phyloP scores from a whole-genome alignment of 2,329 filamentous ascomycete genomes.

The Fusarium sororula region DNA sequence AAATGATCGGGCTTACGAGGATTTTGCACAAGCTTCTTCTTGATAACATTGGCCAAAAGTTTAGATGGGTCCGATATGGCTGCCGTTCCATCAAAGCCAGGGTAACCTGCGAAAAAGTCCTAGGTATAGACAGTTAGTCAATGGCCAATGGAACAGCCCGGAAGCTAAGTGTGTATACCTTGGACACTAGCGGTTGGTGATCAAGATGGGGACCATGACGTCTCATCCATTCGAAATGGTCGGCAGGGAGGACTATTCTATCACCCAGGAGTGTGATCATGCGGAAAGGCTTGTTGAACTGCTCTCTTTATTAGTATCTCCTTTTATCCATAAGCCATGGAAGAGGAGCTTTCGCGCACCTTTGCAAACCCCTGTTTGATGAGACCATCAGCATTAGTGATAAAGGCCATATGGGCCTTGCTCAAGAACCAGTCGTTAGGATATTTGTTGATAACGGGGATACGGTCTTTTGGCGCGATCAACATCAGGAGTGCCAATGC shows the following conservation, averaged over 20 bases:
- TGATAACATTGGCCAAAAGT: not conserved
- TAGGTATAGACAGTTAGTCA: not conserved
- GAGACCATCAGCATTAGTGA: not conserved
- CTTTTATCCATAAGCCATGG: fast-evolving
- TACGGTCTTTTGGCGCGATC: not conserved
- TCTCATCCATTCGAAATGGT: not conserved
- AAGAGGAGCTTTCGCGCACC: not conserved
- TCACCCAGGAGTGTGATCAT: not conserved
- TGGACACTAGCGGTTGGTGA: not conserved
- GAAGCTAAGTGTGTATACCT: fast-evolving
- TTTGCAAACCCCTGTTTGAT: not conserved
- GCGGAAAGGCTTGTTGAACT: not conserved
- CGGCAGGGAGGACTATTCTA: not conserved
- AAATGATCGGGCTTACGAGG: not conserved
- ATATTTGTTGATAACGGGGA: not conserved
- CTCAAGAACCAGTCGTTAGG: not conserved
- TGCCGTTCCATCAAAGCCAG: not conserved
- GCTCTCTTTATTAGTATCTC: not conserved
- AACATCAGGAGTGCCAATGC: not conserved
- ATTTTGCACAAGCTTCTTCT: not conserved
- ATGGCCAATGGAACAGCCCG: fast-evolving
- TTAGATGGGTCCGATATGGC: not conserved
- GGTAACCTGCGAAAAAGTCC: not conserved
- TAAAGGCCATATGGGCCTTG: not conserved
- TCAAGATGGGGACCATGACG: not conserved